These are phyloP conservation scores for Saturnispora sekii DNA, from an alignment of 805 yeast genomes.

Conservation along the genomic window DNA sequence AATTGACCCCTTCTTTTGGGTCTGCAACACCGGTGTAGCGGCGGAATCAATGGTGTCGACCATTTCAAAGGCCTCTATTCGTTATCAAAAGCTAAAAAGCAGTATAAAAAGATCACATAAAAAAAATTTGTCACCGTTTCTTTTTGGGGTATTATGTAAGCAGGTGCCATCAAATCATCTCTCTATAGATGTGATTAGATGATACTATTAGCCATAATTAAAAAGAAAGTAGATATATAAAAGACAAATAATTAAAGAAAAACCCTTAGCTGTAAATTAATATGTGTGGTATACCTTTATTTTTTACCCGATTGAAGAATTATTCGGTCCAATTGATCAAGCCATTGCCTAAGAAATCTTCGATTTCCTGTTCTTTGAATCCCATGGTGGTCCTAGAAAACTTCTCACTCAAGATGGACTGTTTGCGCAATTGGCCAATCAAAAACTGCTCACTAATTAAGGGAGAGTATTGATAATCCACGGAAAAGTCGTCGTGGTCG, in stretches of 20 bases:
- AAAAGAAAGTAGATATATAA: not conserved
- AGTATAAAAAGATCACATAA: not conserved
- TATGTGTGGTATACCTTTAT: no score
- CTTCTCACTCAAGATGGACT: not conserved
- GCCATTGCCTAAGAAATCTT: not conserved
- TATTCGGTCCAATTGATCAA: conserved; percentile 1
- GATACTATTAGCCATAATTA: no score
- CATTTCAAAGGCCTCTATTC: not conserved
- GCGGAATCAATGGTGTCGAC: not conserved
- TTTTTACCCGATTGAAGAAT: not conserved
- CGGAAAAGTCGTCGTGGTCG: not conserved
- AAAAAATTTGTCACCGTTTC: not conserved
- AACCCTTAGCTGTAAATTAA: no score
- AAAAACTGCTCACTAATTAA: conserved; percentile 1
- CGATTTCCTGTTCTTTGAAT: not conserved
- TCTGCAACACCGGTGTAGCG: conserved; percentile 6
- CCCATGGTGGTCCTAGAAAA: not conserved
- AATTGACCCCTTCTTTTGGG: conserved; percentile 21
- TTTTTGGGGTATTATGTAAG: not conserved
- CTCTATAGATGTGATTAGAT: no score
- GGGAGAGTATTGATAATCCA: not conserved
- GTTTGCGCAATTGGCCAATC: conserved; percentile 1
- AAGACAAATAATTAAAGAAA: no score
- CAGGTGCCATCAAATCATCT: no score
- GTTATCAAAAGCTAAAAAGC: not conserved